These are phyloP conservation scores for Globisporangium parvum DNA, from an alignment of 352 stramenopile species.

Conservation along the genomic window DNA sequence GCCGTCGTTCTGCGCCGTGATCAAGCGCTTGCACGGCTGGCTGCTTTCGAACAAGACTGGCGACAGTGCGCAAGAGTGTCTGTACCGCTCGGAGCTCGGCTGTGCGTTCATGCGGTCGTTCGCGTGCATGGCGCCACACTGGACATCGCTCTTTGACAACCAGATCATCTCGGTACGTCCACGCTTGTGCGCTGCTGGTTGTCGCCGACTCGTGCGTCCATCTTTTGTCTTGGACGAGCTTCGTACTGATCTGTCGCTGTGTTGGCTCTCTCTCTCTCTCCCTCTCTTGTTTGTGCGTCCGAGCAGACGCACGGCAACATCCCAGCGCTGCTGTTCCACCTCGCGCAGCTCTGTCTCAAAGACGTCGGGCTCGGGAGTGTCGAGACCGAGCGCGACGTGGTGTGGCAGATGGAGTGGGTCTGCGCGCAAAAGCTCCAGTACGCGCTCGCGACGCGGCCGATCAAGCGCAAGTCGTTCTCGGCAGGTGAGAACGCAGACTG, in stretches of 20 bases:
- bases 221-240: neutral
- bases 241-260: neutral
- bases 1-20: constrained; percentile 25
- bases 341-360: constrained; percentile 49
- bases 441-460: constrained; percentile 35
- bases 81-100: constrained; percentile 42
- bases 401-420: constrained; percentile 45
- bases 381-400: constrained; percentile 24
- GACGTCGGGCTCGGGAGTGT: constrained; percentile 30
- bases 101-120: constrained; percentile 53
- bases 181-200: too few relatives aligned
- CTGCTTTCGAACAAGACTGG: constrained; percentile 15
- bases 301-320: constrained; percentile 50
- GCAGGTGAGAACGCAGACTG: constrained; percentile 27
- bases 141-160: constrained; percentile 59
- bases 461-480: constrained; percentile 30
- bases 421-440: constrained; percentile 32
- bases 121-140: constrained; percentile 30
- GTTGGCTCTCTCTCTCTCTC: constrained; percentile 1
- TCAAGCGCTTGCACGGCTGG: constrained; percentile 40
- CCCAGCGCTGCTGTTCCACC: constrained; percentile 47
- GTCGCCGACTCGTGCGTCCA: too few relatives aligned
- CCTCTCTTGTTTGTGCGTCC: constrained; percentile 1
- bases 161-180: constrained; percentile 46
- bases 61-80: constrained; percentile 7